Evolutionary conservation across 768 basidiomycete genomes (phyloP).

Genomic region (Tricholoma sp.): DNA sequence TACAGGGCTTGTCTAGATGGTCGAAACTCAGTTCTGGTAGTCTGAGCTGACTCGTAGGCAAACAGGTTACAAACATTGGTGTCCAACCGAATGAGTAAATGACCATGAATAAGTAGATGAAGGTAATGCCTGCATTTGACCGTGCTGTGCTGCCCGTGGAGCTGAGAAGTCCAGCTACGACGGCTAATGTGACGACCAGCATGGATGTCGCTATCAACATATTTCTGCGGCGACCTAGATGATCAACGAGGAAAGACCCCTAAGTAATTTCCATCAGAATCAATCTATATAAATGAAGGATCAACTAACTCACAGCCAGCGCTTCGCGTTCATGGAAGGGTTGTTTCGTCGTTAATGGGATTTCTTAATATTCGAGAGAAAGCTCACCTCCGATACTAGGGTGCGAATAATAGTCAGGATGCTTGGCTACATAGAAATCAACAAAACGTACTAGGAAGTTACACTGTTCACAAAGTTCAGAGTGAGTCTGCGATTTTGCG

Average conservation of each 20-base stretch:
- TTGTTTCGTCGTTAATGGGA: background rate
- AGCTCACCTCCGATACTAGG: slow-evolving; percentile 31
- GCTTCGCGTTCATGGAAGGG: slow-evolving; percentile 14
- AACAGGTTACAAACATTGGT: slow-evolving; percentile 33
- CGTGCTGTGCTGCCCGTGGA: slow-evolving; percentile 26
- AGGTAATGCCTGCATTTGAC: slow-evolving; percentile 47
- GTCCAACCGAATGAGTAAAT: slow-evolving; percentile 55
- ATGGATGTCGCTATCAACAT: slow-evolving; percentile 34
- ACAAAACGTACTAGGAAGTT: slow-evolving; percentile 36
- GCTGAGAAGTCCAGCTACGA: slow-evolving; percentile 43
- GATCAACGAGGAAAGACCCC: slow-evolving; percentile 45
- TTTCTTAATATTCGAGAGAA: background rate
- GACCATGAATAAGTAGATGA: slow-evolving; percentile 47
- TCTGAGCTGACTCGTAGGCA: background rate
- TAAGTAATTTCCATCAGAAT: slow-evolving; percentile 7
- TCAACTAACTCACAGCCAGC: slow-evolving; percentile 19
- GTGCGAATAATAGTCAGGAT: background rate
- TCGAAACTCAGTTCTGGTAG: slow-evolving; percentile 1
- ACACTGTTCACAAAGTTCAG: slow-evolving; percentile 50
- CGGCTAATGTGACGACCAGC: slow-evolving; percentile 36
- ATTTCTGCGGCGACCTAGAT: slow-evolving; percentile 30
- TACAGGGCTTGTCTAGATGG: slow-evolving; percentile 45
- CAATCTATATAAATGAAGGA: background rate
- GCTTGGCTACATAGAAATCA: background rate
- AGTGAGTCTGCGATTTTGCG: slow-evolving; percentile 34